phyloP scores from a whole-genome alignment of 2,329 filamentous ascomycete genomes.

The Hortaea werneckii region DNA sequence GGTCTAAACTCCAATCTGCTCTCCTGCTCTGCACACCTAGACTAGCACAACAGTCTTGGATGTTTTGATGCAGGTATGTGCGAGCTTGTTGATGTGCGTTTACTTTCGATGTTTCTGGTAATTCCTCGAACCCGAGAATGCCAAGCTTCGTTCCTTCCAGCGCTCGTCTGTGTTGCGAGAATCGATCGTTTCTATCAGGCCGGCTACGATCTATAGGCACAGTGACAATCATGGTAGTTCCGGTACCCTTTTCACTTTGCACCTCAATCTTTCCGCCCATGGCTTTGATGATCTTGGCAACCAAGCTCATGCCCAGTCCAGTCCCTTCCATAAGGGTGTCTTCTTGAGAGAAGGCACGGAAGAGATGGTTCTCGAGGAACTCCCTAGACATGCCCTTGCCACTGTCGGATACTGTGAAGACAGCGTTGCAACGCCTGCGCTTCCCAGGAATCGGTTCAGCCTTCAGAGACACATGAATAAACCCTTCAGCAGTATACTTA shows the following conservation, averaged over 20 bases:
- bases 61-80: conserved; percentile 6
- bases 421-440: conserved; percentile 14
- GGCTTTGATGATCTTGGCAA: conserved; percentile 48
- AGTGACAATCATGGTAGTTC: conserved; percentile 12
- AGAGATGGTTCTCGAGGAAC: conserved; percentile 52
- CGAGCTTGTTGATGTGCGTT: neutral
- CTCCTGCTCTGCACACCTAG: conserved; percentile 8
- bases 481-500: conserved; percentile 37
- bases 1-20: neutral
- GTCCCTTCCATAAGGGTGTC: conserved; percentile 50
- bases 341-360: conserved; percentile 56
- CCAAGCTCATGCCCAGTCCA: conserved; percentile 57
- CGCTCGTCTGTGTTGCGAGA: neutral
- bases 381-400: conserved; percentile 56
- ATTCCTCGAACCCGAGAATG: neutral
- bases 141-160: neutral
- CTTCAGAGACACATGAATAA: conserved; percentile 27
- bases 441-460: conserved; percentile 11
- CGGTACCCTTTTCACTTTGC: conserved; percentile 15
- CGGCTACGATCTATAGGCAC: conserved; percentile 6
- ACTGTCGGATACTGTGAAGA: conserved; percentile 45
- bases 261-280: conserved; percentile 47
- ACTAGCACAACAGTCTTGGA: conserved; percentile 12
- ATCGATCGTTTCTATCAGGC: neutral
- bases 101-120: neutral